phyloP scores from a whole-genome alignment of 371 early-diverging fungal species.

The Mortierella sp. region DNA sequence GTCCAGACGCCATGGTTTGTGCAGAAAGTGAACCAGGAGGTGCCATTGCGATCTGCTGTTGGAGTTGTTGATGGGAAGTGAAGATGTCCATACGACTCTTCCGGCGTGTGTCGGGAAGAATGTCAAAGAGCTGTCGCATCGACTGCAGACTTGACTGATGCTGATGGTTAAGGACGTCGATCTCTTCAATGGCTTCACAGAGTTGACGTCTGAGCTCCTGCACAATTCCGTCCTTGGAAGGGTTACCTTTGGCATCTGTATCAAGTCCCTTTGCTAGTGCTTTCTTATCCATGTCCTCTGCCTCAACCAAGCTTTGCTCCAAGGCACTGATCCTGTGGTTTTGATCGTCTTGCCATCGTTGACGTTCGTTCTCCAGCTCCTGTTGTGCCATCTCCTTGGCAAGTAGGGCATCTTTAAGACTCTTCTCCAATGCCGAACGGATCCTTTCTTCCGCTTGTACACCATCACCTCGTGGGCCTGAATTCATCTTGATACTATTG shows the following conservation, averaged over 20 bases:
- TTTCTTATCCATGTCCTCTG: conserved; percentile 16
- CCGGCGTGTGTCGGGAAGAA: conserved; percentile 31
- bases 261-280: not conserved
- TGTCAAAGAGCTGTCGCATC: conserved; percentile 47
- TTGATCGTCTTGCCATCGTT: conserved; percentile 51
- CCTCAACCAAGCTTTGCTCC: conserved; percentile 44
- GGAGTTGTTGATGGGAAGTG: conserved; percentile 28
- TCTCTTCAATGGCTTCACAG: conserved; percentile 49
- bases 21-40: not conserved
- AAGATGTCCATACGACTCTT: conserved; percentile 32
- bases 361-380: conserved; percentile 51
- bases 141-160: conserved; percentile 38
- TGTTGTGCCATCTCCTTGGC: conserved; percentile 48
- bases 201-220: conserved; percentile 29
- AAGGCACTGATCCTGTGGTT: conserved; percentile 42
- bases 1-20: not conserved
- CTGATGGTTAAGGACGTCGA: conserved; percentile 29
- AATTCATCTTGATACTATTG: conserved; percentile 40
- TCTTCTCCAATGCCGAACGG: conserved; percentile 41
- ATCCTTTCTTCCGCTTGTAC: conserved; percentile 34
- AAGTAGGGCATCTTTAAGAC: conserved; percentile 45
- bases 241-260: not conserved
- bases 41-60: conserved; percentile 16
- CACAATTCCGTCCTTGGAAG: conserved; percentile 9
- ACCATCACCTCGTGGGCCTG: not conserved